phyloP scores from a whole-genome alignment of 1,139 yeast genomes.

The Lodderomyces pseudojiufengensis region DNA sequence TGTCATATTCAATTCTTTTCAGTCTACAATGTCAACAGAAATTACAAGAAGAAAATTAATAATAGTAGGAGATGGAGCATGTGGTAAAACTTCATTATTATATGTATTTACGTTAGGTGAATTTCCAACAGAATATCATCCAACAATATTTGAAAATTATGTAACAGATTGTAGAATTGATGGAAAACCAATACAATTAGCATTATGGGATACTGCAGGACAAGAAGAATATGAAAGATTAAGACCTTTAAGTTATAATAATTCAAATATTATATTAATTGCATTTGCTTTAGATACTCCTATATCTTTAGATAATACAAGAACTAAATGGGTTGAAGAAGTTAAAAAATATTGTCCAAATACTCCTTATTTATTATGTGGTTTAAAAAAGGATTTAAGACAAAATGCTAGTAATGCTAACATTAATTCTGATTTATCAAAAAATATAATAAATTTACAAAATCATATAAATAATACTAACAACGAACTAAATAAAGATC shows the following conservation, averaged over 20 bases:
- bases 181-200: conserved; percentile 84
- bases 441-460: conserved; percentile 15
- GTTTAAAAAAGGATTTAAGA: conserved; percentile 67
- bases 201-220: conserved; percentile 96
- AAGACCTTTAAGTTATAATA: conserved; percentile 80
- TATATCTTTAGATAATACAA: conserved; percentile 66
- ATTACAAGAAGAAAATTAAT: conserved; percentile 70
- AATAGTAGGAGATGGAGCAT: conserved; percentile 93
- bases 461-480: conserved; percentile 13
- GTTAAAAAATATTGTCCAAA: conserved; percentile 64
- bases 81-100: conserved; percentile 89
- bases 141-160: conserved; percentile 93
- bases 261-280: conserved; percentile 67
- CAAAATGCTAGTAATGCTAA: conserved; percentile 8
- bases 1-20: too few species aligned
- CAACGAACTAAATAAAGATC: neutral
- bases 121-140: conserved; percentile 80
- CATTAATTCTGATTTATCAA: too few species aligned
- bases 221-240: conserved; percentile 85
- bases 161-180: conserved; percentile 92
- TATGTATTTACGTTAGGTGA: conserved; percentile 90
- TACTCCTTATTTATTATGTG: conserved; percentile 64
- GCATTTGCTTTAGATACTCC: conserved; percentile 71
- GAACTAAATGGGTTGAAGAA: conserved; percentile 70
- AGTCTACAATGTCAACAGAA: conserved; percentile 8